These are phyloP conservation scores for Corymbia citriodora DNA, from an alignment of 441 rosid genomes.

Conservation along the genomic window DNA sequence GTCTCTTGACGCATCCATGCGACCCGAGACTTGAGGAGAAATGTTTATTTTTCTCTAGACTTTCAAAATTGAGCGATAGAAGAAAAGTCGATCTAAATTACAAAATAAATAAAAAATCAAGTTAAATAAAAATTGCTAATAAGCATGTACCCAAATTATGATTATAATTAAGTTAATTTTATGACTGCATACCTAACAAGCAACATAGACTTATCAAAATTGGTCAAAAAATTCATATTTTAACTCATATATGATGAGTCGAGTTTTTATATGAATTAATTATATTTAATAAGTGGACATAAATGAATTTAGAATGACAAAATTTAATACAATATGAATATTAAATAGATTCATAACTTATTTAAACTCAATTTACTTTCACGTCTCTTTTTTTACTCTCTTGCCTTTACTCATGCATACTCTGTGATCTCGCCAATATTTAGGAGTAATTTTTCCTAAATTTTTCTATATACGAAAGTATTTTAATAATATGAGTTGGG, in stretches of 20 bases:
- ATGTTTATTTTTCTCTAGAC: background rate
- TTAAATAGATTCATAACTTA: too few species aligned
- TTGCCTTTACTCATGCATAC: background rate
- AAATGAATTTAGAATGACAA: fast-evolving
- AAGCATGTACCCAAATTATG: background rate
- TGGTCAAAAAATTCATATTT: too few species aligned
- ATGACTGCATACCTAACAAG: background rate
- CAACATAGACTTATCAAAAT: background rate
- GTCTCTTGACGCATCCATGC: background rate
- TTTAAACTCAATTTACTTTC: background rate
- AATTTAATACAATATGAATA: too few species aligned
- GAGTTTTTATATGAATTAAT: fast-evolving
- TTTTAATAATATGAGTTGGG: fast-evolving
- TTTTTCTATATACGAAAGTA: too few species aligned
- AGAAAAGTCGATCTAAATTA: background rate
- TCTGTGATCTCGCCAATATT: too few species aligned
- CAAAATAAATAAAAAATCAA: too few species aligned
- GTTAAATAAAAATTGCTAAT: background rate
- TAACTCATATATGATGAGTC: too few species aligned
- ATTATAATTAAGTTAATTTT: background rate
- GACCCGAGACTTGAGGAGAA: background rate
- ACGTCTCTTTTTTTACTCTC: background rate
- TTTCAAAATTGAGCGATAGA: background rate
- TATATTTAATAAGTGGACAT: fast-evolving
- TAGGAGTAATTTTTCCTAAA: fast-evolving